A percentile compares a stretch with the other conserved stretches of the same genome.
These are phyloP conservation scores for Ulmus americana DNA, from an alignment of 331 rosid genomes.

Conservation along the genomic window DNA sequence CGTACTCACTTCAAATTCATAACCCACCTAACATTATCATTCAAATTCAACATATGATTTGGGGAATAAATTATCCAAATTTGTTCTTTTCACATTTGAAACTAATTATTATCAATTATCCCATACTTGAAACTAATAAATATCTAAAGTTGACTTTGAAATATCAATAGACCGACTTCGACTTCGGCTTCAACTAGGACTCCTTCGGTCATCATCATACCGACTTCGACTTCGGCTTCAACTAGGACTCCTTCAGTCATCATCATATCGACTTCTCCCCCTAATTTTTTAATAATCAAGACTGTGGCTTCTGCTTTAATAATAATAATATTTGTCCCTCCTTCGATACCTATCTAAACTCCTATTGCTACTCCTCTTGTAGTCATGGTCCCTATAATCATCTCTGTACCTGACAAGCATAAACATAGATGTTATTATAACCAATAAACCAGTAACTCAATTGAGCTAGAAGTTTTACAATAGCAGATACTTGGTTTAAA, in stretches of 20 bases:
- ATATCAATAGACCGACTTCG: conserved; percentile 53
- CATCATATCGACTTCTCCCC: conserved; percentile 57
- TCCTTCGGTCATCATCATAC: conserved; percentile 48
- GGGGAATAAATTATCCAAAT: no score
- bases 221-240: conserved; percentile 34
- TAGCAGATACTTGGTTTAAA: not conserved
- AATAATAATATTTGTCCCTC: conserved; percentile 47
- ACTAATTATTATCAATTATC: no score
- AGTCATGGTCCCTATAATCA: conserved; percentile 50
- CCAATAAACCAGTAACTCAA: not conserved
- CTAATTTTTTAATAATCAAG: conserved; percentile 55
- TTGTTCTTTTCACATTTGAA: no score
- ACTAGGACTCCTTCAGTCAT: conserved; percentile 48
- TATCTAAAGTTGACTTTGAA: conserved; percentile 23
- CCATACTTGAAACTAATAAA: no score
- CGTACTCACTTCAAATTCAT: no score
- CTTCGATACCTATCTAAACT: conserved; percentile 59
- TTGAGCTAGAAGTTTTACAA: not conserved
- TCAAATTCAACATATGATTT: no score
- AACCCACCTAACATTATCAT: no score
- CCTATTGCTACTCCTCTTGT: conserved; percentile 60
- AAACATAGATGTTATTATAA: not conserved
- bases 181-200: conserved; percentile 41
- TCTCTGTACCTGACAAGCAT: conserved; percentile 40
- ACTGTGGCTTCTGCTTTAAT: conserved; percentile 65